Conservation (phyloP, 2,329 filamentous ascomycete genomes). For the Didymella glomerata region DNA sequence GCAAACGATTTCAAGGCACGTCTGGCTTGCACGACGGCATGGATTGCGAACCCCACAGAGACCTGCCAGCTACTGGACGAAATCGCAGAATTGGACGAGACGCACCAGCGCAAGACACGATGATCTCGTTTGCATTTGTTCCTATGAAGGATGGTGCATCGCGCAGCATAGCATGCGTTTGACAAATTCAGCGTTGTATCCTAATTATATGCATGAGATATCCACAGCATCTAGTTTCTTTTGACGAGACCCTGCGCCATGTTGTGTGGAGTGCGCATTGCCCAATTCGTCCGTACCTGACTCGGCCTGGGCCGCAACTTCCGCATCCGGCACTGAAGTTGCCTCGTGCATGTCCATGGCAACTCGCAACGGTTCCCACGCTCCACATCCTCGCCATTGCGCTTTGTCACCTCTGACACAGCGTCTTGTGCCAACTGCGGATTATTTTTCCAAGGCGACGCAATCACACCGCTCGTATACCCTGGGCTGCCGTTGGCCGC, state of each 20-base stretch:
- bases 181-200: constrained; percentile 18
- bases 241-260: constrained; percentile 17
- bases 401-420: not conserved
- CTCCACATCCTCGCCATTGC: constrained; percentile 4
- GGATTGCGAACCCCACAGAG: constrained; percentile 93
- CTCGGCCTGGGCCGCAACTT: constrained; percentile 27
- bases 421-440: constrained; percentile 6
- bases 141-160: not conserved
- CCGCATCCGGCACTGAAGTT: constrained; percentile 20
- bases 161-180: constrained; percentile 9
- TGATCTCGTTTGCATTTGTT: constrained; percentile 14
- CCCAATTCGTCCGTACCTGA: constrained; percentile 22
- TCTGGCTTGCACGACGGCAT: constrained; percentile 90
- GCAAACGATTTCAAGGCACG: constrained; percentile 98
- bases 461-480: constrained; percentile 8
- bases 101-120: constrained; percentile 50
- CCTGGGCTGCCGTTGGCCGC: constrained; percentile 9
- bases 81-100: constrained; percentile 61
- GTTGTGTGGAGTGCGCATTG: constrained; percentile 19
- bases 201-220: constrained; percentile 16
- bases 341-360: constrained; percentile 12
- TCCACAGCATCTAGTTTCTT: constrained; percentile 12
- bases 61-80: constrained; percentile 91
- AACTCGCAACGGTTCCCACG: constrained; percentile 16
- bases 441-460: constrained; percentile 6